Evolutionary conservation across 257 asterid genomes (phyloP), one percentile per base, ranked within the genome.

Genomic region (Craterostigma plantagineum): DNA sequence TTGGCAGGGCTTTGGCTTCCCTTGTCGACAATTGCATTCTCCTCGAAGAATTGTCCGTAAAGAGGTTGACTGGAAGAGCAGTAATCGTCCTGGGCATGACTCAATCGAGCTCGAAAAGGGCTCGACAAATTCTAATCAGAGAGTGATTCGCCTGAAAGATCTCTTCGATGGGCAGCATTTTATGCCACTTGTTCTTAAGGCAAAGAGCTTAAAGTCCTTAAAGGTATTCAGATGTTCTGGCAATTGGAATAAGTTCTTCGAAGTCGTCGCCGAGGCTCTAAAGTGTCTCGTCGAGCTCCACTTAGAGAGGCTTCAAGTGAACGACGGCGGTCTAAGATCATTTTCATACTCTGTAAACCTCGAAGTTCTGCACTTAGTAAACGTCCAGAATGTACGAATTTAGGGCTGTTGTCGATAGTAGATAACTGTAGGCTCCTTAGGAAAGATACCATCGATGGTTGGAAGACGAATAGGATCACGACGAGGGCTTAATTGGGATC

Each of bases 381-480:
- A 85, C 50, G 71, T 79, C 11, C 94, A 0, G 91, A 75, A 42
- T 85, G 96, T 43, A 72, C 86, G 7, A 68, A 81, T 59, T 11
- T 47, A 4, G 96, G 96, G 38, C 70, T 85, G 12, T 56, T 37
- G 54, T 34, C 55, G n/a, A 53, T 81, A 7, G 91, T 91, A 0
- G 94, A 75, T 43, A 52, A 70, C 15, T 85, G 96, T 49, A 77
- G 59, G 63, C 59, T 75, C 54, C 64, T 50, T 50, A 37, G 93
- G 74, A n/a, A 64, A 85, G 55, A 73, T 85, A 46, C 94, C 17
- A 75, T 85, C 10, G 96, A 85, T 63, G 94, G 96, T 37, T 85
- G 91, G 92, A 85, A 77, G 49, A 77, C 94, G 1, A 81, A 85
- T 55, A 63, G 92, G 50, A 77, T 81, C 35, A 54, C 3, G 96